Evolutionary conservation across 164 flowering plant genomes (phyloP).

Genomic region (Sedum album): DNA sequence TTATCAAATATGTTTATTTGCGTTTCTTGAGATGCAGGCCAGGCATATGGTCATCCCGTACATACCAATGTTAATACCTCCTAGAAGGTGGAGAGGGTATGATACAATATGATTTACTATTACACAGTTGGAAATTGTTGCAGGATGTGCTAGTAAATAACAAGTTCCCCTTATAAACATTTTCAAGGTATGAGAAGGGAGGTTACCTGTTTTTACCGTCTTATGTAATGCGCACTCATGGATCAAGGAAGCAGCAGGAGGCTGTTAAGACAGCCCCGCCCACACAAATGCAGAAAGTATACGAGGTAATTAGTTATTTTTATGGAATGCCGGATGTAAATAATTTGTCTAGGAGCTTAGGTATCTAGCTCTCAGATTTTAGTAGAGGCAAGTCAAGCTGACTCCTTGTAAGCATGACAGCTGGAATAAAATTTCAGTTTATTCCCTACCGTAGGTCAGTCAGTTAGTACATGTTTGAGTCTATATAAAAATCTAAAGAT

Average conservation of each 20-base stretch:
- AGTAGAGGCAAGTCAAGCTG: background rate
- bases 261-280: slow-evolving; percentile 49
- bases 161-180: background rate
- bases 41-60: slow-evolving; percentile 73
- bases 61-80: slow-evolving; percentile 91
- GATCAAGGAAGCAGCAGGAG: slow-evolving; percentile 69
- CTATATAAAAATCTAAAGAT: background rate
- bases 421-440: background rate
- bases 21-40: slow-evolving; percentile 44
- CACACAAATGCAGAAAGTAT: slow-evolving; percentile 61
- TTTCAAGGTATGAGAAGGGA: slow-evolving; percentile 73
- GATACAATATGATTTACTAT: slow-evolving; percentile 11
- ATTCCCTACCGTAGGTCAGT: background rate
- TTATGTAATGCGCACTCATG: slow-evolving; percentile 94
- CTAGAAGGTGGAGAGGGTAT: slow-evolving; percentile 92
- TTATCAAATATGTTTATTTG: background rate
- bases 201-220: slow-evolving; percentile 89
- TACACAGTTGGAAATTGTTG: background rate
- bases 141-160: background rate
- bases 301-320: slow-evolving; percentile 37
- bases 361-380: background rate
- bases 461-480: background rate
- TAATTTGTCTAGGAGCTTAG: background rate
- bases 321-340: background rate
- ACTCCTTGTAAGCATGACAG: background rate